Conservation (phyloP, 495 filamentous ascomycete genomes). For the Podospora sp. region DNA sequence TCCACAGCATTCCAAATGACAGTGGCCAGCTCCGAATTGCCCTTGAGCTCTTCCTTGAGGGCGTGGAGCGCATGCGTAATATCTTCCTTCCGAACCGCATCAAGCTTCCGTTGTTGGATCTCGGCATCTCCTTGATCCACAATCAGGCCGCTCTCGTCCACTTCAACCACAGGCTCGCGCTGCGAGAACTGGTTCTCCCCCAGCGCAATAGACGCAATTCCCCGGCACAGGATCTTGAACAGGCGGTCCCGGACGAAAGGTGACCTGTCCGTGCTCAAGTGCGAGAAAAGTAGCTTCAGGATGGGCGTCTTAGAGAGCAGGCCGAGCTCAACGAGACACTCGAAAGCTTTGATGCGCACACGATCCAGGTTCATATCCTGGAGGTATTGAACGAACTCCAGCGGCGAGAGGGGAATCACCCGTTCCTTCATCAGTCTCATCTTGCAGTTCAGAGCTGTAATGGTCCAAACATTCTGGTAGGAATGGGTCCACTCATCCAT, state of each 20-base stretch:
- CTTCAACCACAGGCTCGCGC: conserved; percentile 30
- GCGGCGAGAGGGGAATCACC: conserved; percentile 60
- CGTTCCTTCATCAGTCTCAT: conserved; percentile 71
- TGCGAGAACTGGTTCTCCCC: conserved; percentile 56
- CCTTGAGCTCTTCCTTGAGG: conserved; percentile 69
- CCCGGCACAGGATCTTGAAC: conserved; percentile 66
- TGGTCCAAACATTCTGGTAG: conserved; percentile 87
- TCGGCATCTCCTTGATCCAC: conserved; percentile 69
- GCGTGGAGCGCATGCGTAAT: conserved; percentile 74
- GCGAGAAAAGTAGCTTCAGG: conserved; percentile 68
- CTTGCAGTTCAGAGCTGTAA: conserved; percentile 78
- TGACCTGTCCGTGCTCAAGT: conserved; percentile 76
- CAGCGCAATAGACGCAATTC: conserved; percentile 78
- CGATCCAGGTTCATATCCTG: conserved; percentile 75
- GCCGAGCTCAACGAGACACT: conserved; percentile 77
- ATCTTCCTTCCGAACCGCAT: conserved; percentile 72
- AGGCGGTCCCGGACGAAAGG: conserved; percentile 75
- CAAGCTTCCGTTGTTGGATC: conserved; percentile 67
- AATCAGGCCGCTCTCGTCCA: conserved; percentile 64
- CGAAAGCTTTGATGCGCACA: conserved; percentile 81
- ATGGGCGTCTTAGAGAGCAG: conserved; percentile 64
- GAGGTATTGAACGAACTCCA: conserved; percentile 80
- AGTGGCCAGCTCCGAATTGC: conserved; percentile 62
- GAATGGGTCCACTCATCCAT: conserved; percentile 94
- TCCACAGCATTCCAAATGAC: conserved; percentile 79